Percentiles rank a stretch among this genome's conserved stretches.
Conservation (phyloP, 2,329 filamentous ascomycete species). For the Aspergillus fumigatus region DNA sequence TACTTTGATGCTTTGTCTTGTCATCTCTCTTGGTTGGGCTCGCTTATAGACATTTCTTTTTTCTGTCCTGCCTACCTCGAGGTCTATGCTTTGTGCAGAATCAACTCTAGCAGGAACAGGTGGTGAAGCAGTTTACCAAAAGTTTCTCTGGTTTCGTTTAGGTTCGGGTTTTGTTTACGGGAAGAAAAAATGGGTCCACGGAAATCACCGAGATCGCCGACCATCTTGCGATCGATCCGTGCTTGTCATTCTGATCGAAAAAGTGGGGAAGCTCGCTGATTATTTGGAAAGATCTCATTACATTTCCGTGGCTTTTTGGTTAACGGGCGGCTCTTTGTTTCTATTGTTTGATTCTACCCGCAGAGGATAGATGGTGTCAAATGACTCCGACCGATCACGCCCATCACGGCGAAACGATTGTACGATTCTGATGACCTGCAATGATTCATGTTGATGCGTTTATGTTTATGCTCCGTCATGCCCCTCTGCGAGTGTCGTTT, state of each 20-base stretch:
- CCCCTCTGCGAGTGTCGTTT: constrained; percentile 2
- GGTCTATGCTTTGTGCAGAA: neutral
- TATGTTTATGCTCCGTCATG: constrained; percentile 6
- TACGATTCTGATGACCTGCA: constrained; percentile 26
- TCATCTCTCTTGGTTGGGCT: neutral
- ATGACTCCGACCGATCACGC: constrained; percentile 17
- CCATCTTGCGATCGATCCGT: constrained; percentile 1
- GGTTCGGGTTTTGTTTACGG: constrained; percentile 13
- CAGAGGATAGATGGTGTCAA: constrained; percentile 13
- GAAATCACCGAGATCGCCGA: neutral
- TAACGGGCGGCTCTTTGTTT: constrained; percentile 16
- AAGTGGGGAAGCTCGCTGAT: constrained; percentile 13
- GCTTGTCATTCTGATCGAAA: constrained; percentile 4
- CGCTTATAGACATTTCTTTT: neutral
- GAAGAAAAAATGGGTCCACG: constrained; percentile 3
- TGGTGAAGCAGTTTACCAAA: constrained; percentile 3
- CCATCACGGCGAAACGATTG: constrained; percentile 24
- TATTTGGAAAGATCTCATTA: constrained; percentile 7
- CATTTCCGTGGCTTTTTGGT: constrained; percentile 4
- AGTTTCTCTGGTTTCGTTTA: constrained; percentile 9
- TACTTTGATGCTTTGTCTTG: neutral
- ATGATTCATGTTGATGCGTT: constrained; percentile 14
- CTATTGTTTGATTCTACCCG: constrained; percentile 10
- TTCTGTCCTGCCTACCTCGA: constrained; percentile 1
- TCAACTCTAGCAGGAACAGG: neutral